Evolutionary conservation across 495 filamentous ascomycete genomes (phyloP).

Genomic region (Hyaloscypha finlandica): DNA sequence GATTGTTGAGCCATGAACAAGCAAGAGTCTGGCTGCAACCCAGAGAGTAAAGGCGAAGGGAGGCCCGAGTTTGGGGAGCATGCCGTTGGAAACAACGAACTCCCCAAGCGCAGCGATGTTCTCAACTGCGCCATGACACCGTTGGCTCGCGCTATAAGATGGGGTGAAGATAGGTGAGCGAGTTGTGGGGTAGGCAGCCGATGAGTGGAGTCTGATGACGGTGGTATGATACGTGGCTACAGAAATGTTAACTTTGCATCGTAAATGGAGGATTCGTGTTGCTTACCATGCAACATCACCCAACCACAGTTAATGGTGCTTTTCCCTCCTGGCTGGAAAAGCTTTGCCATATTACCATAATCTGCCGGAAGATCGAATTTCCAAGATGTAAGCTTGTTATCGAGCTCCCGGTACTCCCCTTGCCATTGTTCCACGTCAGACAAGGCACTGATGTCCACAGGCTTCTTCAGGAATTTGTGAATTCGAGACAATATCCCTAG

Average conservation of each 20-base stretch:
- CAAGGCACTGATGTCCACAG: slow-evolving; percentile 81
- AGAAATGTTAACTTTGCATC: not conserved
- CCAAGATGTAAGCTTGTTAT: slow-evolving; percentile 76
- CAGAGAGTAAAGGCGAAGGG: slow-evolving; percentile 89
- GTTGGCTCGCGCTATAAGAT: slow-evolving; percentile 77
- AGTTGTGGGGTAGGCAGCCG: slow-evolving; percentile 86
- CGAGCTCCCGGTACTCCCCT: slow-evolving; percentile 78
- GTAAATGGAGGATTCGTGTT: slow-evolving; percentile 53
- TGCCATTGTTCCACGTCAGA: slow-evolving; percentile 90
- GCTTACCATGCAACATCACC: slow-evolving; percentile 86
- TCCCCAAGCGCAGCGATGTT: slow-evolving; percentile 76
- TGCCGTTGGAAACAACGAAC: slow-evolving; percentile 69
- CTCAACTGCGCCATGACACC: slow-evolving; percentile 79
- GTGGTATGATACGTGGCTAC: slow-evolving; percentile 56
- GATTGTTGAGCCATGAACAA: slow-evolving; percentile 86
- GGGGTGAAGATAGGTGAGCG: slow-evolving; percentile 83
- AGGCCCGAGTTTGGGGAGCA: slow-evolving; percentile 78
- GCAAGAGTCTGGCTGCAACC: slow-evolving; percentile 83
- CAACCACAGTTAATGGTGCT: slow-evolving; percentile 76
- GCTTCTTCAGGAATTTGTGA: slow-evolving; percentile 81
- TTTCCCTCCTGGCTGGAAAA: slow-evolving; percentile 64
- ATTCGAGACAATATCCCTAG: slow-evolving; percentile 83
- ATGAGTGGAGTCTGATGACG: slow-evolving; percentile 88
- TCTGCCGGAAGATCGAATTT: slow-evolving; percentile 79
- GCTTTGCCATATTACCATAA: slow-evolving; percentile 75